phyloP scores from a whole-genome alignment of 345 rosid species.

The Combretum micranthum region DNA sequence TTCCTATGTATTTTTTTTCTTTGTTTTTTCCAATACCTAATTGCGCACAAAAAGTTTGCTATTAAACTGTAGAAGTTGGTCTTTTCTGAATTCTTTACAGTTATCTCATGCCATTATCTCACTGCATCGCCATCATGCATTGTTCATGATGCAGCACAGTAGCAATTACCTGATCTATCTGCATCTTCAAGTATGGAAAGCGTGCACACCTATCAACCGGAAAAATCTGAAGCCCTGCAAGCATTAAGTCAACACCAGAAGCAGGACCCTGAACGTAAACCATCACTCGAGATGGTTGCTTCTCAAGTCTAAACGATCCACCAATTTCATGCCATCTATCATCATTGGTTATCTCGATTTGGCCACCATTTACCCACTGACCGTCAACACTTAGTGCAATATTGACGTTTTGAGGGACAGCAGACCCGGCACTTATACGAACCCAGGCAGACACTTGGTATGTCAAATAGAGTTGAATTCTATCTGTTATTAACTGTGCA shows the following conservation, averaged over 20 bases:
- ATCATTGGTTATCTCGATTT: slow-evolving; percentile 52
- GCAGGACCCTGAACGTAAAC: slow-evolving; percentile 83
- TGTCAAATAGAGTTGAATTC: slow-evolving; percentile 62
- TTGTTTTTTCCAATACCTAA: too few relatives aligned
- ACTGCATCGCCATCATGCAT: too few relatives aligned
- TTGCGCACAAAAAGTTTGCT: too few relatives aligned
- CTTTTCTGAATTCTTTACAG: too few relatives aligned
- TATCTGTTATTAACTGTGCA: slow-evolving; percentile 81
- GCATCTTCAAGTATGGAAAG: slow-evolving; percentile 51
- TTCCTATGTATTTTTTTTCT: too few relatives aligned
- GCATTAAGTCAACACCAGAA: slow-evolving; percentile 71
- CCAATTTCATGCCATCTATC: slow-evolving; percentile 84
- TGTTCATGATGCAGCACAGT: background rate
- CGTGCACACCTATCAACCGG: slow-evolving; percentile 60
- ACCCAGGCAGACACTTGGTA: slow-evolving; percentile 97
- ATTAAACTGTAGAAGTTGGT: too few relatives aligned
- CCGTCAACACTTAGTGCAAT: slow-evolving; percentile 77
- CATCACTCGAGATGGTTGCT: slow-evolving; percentile 69
- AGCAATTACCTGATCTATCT: slow-evolving; percentile 53
- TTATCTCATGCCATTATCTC: too few relatives aligned
- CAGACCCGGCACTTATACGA: slow-evolving; percentile 46
- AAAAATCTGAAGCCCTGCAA: slow-evolving; percentile 78
- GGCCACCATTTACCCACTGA: slow-evolving; percentile 96
- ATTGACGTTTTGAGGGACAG: slow-evolving; percentile 70
- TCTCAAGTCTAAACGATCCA: slow-evolving; percentile 89